Conservation (phyloP, 495 filamentous ascomycete genomes). For the Penicillium fimorum region DNA sequence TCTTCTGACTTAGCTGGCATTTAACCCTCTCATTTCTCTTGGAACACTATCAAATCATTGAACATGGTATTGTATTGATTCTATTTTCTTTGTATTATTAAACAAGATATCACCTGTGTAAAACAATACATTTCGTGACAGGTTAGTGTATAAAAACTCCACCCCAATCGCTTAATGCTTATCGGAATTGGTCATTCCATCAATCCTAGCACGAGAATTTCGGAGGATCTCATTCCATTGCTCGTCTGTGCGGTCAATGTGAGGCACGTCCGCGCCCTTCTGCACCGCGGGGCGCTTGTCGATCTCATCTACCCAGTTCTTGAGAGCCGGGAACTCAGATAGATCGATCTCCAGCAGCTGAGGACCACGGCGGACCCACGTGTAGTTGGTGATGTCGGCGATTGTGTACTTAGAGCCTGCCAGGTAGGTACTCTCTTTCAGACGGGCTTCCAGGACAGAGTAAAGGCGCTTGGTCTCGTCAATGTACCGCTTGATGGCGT, state of each 20-base stretch:
- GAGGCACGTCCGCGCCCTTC: slow-evolving; percentile 29
- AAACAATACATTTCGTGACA: too few relatives aligned
- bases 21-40: too few relatives aligned
- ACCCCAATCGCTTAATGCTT: slow-evolving; percentile 16
- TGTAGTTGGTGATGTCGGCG: slow-evolving; percentile 40
- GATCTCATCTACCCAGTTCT: slow-evolving; percentile 34
- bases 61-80: too few relatives aligned
- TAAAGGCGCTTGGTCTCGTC: slow-evolving; percentile 42
- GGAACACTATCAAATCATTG: too few relatives aligned
- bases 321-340: slow-evolving; percentile 36
- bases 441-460: slow-evolving; percentile 40
- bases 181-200: slow-evolving; percentile 29
- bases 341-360: slow-evolving; percentile 30
- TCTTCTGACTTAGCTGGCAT: too few relatives aligned
- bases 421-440: slow-evolving; percentile 42
- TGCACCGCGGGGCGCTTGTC: slow-evolving; percentile 28
- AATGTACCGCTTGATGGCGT: slow-evolving; percentile 41
- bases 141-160: too few relatives aligned
- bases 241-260: slow-evolving; percentile 20
- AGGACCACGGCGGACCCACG: slow-evolving; percentile 32
- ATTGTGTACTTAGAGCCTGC: slow-evolving; percentile 42
- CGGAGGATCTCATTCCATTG: slow-evolving; percentile 30
- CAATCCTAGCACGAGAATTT: slow-evolving; percentile 29
- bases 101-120: too few relatives aligned
- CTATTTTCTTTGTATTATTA: too few relatives aligned